Evolutionary conservation across 176 grass and related monocot genomes (phyloP), one percentile per base, ranked within the genome.

Genomic region (Oryza brachyantha): DNA sequence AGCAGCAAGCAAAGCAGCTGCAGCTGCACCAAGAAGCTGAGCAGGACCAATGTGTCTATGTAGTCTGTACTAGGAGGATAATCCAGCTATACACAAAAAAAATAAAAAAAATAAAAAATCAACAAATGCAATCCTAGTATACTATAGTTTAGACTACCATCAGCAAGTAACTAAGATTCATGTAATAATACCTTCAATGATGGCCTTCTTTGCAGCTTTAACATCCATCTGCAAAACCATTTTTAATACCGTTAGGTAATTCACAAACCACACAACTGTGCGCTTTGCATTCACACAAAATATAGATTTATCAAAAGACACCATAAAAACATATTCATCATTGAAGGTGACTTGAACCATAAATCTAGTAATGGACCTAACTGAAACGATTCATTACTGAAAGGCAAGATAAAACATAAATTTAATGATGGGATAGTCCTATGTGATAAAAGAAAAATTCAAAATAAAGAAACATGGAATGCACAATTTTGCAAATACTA

Each of bases 141-240:
- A n/a, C 31, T 26, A 73, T 16, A 27, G 26, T 40, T 78, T 85
- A 70, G 8, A 83, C 12, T 45, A 45, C 42, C 32, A 29, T 32
- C 0, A 31, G 55, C 34, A 26, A 70, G 11, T 42, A 36, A 72
- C 19, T 29, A 72, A n/a, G 36, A 85, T 77, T 27, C 22, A 68
- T 83, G 69, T 25, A 67, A 35, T 45, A 28, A 46, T 88, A 97
- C 91, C 94, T 94, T 97, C 91, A 72, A 93, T 72, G 55, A 97
- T 92, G 25, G 91, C 88, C 68, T 88, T 97, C 85, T 92, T 97
- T 64, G 91, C 82, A 27, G 73, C 79, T 90, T 97, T 97, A 80
- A 94, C 55, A 87, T 94, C 87, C 91, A 97, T 92, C 91, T 97
- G 87, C 38, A 69, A 87, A 50, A 35, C 5, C 66, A 86, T 71